Evolutionary conservation across 139 green algal genomes (phyloP).

Genomic region (Chlamydomonas incerta): DNA sequence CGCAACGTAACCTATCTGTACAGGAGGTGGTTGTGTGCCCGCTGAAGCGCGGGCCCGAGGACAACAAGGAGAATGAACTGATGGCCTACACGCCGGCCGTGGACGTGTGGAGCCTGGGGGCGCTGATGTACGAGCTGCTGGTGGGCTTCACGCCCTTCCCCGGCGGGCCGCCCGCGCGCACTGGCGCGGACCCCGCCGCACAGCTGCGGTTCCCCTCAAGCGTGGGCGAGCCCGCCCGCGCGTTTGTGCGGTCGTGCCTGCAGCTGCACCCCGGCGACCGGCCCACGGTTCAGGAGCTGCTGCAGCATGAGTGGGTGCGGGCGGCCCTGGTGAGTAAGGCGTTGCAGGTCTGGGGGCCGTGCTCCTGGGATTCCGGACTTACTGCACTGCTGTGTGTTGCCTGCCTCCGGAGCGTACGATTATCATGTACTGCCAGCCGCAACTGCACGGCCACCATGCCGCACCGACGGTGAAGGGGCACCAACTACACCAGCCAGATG

Average conservation of each 20-base stretch:
- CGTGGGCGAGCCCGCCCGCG: constrained; percentile 18
- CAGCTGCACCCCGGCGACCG: constrained; percentile 43
- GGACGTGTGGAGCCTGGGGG: constrained; percentile 58
- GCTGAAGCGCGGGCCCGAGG: constrained; percentile 53
- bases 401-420: too few relatives aligned
- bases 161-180: neutral
- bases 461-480: too few relatives aligned
- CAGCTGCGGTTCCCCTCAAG: constrained; percentile 22
- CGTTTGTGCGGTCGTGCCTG: constrained; percentile 39
- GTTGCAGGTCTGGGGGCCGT: too few relatives aligned
- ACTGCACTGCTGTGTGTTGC: too few relatives aligned
- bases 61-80: constrained; percentile 58
- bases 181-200: neutral
- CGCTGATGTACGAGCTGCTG: constrained; percentile 69
- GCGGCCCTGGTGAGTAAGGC: neutral
- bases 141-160: constrained; percentile 35
- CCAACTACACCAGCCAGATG: too few relatives aligned
- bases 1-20: too few relatives aligned
- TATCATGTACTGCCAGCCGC: too few relatives aligned
- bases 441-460: too few relatives aligned
- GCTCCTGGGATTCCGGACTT: too few relatives aligned
- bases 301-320: constrained; percentile 48
- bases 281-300: constrained; percentile 46
- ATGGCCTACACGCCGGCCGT: constrained; percentile 57
- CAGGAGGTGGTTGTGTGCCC: constrained; percentile 46